Evolutionary conservation across 1,284 basidiomycete genomes (phyloP), one percentile per base, ranked within the genome.

Genomic region (Caloboletus inedulis): DNA sequence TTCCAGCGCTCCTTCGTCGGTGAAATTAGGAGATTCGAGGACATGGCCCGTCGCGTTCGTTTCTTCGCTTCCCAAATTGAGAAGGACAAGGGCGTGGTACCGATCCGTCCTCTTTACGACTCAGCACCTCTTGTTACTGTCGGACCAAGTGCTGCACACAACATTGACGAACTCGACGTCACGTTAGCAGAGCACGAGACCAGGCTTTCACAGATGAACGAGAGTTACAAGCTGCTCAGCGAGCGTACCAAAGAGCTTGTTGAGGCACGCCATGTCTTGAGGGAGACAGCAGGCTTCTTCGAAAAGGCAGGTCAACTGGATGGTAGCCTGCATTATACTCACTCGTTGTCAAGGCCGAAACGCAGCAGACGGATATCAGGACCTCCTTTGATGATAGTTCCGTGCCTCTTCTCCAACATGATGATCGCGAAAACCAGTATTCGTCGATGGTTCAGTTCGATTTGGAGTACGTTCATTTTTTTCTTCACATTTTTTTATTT

Each of bases 1-100:
- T 99, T 99, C 77, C 97, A 99, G 80, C 92, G 97, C 59, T 94
- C 96, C 7, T 99, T 96, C 69, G 94, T 98, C 55, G 89, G 89
- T 42, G 95, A 98, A 70, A 94, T 99, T 60, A 87, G 96, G 40
- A 85, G 92, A 55, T 83, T 97, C 52, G 94, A 97, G 69, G 95
- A 99, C 68, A 96, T 97, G 89, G 87, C 91, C 25, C 89, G 97
- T 58, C 88, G 94, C 31, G 84, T 97, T 44, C 87, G 94, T 45
- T 97, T 98, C 72, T 95, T 99, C 65, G 74, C 82, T 13, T 77
- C 81, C 34, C 93, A 98, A 68, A 94, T 98, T 62, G 83, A 89
- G 57, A 87, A 89, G 62, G 89, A 94, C 70, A 87, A 84, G 65
- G 88, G 91, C 59, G 79, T 82, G 8, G 77, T 98, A 43, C 87